Conservation (phyloP, 345 rosid species). For the Sisymbrium altissimum region DNA sequence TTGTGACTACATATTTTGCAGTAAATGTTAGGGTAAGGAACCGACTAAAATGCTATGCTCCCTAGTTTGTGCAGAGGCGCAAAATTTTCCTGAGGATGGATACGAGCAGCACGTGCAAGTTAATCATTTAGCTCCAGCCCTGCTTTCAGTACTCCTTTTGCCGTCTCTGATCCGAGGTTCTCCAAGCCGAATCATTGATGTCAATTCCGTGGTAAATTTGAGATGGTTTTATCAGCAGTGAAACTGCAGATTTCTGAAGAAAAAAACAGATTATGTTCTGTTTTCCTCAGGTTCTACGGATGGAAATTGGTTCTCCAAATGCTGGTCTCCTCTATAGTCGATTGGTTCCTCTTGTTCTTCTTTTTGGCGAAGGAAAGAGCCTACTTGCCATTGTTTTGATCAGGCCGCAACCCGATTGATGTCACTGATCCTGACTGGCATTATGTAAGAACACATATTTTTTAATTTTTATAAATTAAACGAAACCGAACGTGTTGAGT, state of each 20-base stretch:
- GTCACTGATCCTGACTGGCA: slow-evolving; percentile 93
- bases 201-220: slow-evolving; percentile 95
- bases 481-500: too few species aligned
- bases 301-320: slow-evolving; percentile 54
- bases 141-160: slow-evolving; percentile 80
- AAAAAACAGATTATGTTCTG: background rate
- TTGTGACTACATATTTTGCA: background rate
- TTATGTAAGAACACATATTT: too few species aligned
- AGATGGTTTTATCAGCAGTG: too few species aligned
- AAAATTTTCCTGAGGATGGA: slow-evolving; percentile 84
- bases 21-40: background rate
- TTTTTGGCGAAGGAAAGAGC: slow-evolving; percentile 77
- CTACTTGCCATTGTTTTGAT: slow-evolving; percentile 15
- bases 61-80: slow-evolving; percentile 51
- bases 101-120: slow-evolving; percentile 98
- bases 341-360: slow-evolving; percentile 87
- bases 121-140: slow-evolving; percentile 93
- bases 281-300: slow-evolving; percentile 60
- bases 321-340: slow-evolving; percentile 87
- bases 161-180: slow-evolving; percentile 92
- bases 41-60: slow-evolving; percentile 21
- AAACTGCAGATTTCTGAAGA: background rate
- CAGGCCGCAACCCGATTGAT: slow-evolving; percentile 98
- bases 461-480: too few species aligned
- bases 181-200: slow-evolving; percentile 90